phyloP scores from a whole-genome alignment of 2,329 filamentous ascomycete species.

The Blumeria hordei region DNA sequence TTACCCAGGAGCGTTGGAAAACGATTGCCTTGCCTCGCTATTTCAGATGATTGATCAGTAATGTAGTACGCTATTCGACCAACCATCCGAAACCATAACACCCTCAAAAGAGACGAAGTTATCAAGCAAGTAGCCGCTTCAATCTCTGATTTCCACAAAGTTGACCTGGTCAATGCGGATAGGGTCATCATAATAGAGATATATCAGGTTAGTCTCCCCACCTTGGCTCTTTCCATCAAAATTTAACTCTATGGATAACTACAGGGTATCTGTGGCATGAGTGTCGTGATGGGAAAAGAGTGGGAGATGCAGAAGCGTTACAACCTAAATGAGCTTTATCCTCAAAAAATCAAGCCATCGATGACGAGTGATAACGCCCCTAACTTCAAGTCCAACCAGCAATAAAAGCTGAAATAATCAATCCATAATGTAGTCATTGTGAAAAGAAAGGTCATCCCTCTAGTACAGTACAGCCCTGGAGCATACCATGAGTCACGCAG shows the following conservation, averaged over 20 bases:
- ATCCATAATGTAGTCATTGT: too few species aligned
- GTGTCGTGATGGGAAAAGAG: conserved; percentile 40
- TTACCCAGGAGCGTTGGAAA: too few species aligned
- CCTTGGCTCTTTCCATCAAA: conserved; percentile 4
- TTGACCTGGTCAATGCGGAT: conserved; percentile 55
- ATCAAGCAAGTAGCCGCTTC: conserved; percentile 39
- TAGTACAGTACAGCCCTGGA: too few species aligned
- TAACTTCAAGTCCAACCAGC: too few species aligned
- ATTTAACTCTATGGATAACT: not conserved
- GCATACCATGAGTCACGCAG: too few species aligned
- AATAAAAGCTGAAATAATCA: too few species aligned
- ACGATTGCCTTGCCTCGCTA: too few species aligned
- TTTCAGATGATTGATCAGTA: too few species aligned
- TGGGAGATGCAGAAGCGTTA: conserved; percentile 54
- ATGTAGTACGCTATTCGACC: conserved; percentile 59
- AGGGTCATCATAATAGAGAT: conserved; percentile 59
- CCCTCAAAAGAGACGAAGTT: conserved; percentile 39
- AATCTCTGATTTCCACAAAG: conserved; percentile 38
- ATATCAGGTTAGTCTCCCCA: conserved; percentile 36
- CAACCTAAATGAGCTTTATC: conserved; percentile 52
- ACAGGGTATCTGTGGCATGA: conserved; percentile 54
- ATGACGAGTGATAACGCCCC: too few species aligned
- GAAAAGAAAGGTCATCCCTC: too few species aligned
- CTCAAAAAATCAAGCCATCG: too few species aligned
- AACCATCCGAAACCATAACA: conserved; percentile 49